These are phyloP conservation scores for Citrus mangshanensis DNA, from an alignment of 345 rosid species.

Conservation along the genomic window DNA sequence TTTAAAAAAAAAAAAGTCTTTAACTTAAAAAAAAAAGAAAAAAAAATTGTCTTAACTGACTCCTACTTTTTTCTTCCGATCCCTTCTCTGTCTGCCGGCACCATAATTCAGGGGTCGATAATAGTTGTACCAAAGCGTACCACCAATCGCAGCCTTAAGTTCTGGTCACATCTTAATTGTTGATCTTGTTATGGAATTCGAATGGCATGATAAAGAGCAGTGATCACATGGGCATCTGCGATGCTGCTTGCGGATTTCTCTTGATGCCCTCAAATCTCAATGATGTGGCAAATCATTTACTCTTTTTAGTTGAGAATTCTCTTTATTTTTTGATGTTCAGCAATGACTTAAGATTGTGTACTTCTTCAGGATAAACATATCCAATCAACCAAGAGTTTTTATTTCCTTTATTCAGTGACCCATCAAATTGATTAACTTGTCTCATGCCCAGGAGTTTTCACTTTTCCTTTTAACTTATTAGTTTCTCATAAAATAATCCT, in stretches of 20 bases:
- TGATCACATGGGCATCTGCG: neutral
- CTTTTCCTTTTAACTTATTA: neutral
- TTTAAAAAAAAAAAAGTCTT: no score
- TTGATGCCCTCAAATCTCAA: neutral
- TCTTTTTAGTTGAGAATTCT: neutral
- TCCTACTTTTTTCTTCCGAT: no score
- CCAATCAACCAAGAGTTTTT: neutral
- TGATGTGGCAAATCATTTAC: neutral
- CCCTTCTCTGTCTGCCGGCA: no score
- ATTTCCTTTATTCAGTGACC: neutral
- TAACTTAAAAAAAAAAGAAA: no score
- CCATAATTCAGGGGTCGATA: neutral
- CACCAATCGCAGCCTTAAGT: slow-evolving; percentile 2
- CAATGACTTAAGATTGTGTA: no score
- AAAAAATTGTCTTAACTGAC: no score
- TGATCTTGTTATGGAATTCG: neutral
- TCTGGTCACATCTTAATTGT: slow-evolving; percentile 12
- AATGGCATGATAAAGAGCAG: neutral
- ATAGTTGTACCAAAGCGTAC: slow-evolving; percentile 7
- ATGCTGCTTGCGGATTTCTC: neutral
- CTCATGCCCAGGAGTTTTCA: neutral
- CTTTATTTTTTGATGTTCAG: neutral
- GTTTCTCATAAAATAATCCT: neutral
- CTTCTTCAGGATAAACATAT: neutral
- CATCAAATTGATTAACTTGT: neutral